A percentile compares a stretch with the other conserved stretches of the same genome.
Evolutionary conservation across 2,329 filamentous ascomycete species (phyloP).

Genomic region (Fusarium sp.): DNA sequence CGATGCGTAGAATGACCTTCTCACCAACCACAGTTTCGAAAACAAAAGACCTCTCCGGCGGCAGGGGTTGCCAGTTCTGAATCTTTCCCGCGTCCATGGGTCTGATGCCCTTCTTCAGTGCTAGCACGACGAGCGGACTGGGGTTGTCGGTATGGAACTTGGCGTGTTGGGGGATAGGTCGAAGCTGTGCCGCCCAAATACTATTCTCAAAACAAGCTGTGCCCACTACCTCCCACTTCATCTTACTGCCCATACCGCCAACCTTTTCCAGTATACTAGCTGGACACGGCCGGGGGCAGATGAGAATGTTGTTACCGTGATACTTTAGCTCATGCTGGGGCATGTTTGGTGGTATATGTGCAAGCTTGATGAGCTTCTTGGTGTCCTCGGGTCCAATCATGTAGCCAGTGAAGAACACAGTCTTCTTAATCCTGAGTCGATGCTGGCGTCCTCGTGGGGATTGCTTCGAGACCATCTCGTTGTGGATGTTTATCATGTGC

Average conservation of each 20-base stretch:
- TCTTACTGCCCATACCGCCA: conserved; percentile 84
- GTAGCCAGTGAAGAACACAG: conserved; percentile 92
- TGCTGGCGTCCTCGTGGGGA: conserved; percentile 50
- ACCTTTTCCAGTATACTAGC: conserved; percentile 80
- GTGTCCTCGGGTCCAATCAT: conserved; percentile 79
- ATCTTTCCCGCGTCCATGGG: conserved; percentile 85
- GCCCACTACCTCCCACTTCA: conserved; percentile 85
- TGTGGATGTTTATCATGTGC: conserved; percentile 89
- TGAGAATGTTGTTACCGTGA: conserved; percentile 91
- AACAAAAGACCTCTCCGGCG: conserved; percentile 73
- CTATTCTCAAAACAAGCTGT: conserved; percentile 79
- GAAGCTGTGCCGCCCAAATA: conserved; percentile 86
- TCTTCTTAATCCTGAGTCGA: conserved; percentile 80
- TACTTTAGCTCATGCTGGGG: conserved; percentile 78
- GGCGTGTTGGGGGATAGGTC: conserved; percentile 73
- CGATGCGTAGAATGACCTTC: conserved; percentile 83
- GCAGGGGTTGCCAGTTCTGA: conserved; percentile 81
- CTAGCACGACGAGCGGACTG: conserved; percentile 82
- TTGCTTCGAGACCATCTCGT: conserved; percentile 58
- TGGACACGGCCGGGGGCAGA: conserved; percentile 80
- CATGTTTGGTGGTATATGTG: conserved; percentile 68
- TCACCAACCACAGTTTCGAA: conserved; percentile 89
- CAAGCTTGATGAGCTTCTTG: conserved; percentile 75
- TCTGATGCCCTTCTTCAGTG: conserved; percentile 76
- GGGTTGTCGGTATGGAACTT: conserved; percentile 82